phyloP scores from a whole-genome alignment of 1,139 yeast species.

The Yarrowia galli region DNA sequence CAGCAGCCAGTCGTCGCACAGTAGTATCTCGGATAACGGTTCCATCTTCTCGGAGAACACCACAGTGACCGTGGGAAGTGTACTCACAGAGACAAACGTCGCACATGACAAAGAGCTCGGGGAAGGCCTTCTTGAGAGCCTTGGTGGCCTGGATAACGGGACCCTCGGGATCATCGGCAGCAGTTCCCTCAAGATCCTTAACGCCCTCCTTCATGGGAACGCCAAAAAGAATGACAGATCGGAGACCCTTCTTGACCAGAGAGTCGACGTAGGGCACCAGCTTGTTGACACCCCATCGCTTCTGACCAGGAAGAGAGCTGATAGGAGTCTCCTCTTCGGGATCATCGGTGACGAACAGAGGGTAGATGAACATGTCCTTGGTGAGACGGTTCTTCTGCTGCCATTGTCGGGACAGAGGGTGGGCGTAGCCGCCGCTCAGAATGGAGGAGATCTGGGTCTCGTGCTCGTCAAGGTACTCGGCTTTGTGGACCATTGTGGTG shows the following conservation, averaged over 20 bases:
- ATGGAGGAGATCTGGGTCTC: slow-evolving; percentile 76
- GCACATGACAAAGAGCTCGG: slow-evolving; percentile 84
- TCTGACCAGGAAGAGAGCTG: slow-evolving; percentile 84
- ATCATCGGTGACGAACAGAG: slow-evolving; percentile 81
- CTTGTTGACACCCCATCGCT: slow-evolving; percentile 83
- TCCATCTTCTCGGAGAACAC: slow-evolving; percentile 86
- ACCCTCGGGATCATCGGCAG: slow-evolving; percentile 96
- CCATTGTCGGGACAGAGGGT: slow-evolving; percentile 90
- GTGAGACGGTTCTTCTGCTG: slow-evolving; percentile 83
- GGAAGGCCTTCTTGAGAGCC: slow-evolving; percentile 68
- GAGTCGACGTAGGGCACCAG: slow-evolving; percentile 73
- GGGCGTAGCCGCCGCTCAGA: slow-evolving; percentile 93
- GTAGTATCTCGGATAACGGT: slow-evolving; percentile 75
- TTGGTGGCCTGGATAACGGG: slow-evolving; percentile 87
- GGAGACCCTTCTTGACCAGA: slow-evolving; percentile 80
- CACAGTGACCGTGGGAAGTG: slow-evolving; percentile 97
- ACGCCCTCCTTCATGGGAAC: slow-evolving; percentile 78
- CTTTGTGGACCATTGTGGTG: slow-evolving; percentile 43
- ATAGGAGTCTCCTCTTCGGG: slow-evolving; percentile 81
- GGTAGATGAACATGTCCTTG: slow-evolving; percentile 90
- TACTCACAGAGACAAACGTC: slow-evolving; percentile 98
- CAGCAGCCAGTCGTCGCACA: slow-evolving; percentile 87
- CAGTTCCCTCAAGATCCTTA: slow-evolving; percentile 82
- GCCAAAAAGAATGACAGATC: slow-evolving; percentile 89
- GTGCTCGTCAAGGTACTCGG: slow-evolving; percentile 47